Percentiles rank a stretch among this genome's conserved stretches.
These are phyloP conservation scores for Prunus campanulata DNA, from an alignment of 306 rosid genomes.

Conservation along the genomic window DNA sequence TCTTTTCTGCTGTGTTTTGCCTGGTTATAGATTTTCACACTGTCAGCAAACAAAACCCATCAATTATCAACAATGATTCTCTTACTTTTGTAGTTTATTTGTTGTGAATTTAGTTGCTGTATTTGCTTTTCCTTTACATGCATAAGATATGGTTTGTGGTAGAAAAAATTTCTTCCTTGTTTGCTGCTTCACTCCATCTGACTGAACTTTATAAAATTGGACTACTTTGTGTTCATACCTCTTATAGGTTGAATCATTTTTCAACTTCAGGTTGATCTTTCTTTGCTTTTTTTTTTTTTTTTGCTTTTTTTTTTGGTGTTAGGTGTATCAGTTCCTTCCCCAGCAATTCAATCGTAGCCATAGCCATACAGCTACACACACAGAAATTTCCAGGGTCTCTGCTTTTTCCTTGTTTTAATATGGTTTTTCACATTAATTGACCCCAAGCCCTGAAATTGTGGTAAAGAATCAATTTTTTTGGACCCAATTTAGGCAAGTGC, in stretches of 20 bases:
- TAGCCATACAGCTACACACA: not conserved
- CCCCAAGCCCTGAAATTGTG: slow-evolving; percentile 1
- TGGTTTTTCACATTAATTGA: not conserved
- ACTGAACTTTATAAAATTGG: not conserved
- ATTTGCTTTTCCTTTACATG: not conserved
- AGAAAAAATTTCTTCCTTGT: not conserved
- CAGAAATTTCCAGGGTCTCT: not conserved
- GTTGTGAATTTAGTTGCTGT: not conserved
- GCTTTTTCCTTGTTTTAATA: not conserved
- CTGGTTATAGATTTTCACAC: not conserved
- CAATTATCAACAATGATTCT: not conserved
- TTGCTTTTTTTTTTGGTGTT: not conserved
- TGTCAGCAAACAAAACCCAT: not conserved
- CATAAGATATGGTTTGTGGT: not conserved
- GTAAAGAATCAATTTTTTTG: not conserved
- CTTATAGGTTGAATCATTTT: not conserved
- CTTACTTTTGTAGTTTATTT: not conserved
- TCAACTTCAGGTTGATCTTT: not conserved
- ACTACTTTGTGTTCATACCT: not conserved
- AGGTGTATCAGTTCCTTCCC: not conserved
- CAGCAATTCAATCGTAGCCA: not conserved
- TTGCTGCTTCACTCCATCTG: not conserved
- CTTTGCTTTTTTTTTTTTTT: no score
- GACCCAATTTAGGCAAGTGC: not conserved
- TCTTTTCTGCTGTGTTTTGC: not conserved